Evolutionary conservation across 176 grass and related monocot species (phyloP).

Genomic region (Lolium perenne): DNA sequence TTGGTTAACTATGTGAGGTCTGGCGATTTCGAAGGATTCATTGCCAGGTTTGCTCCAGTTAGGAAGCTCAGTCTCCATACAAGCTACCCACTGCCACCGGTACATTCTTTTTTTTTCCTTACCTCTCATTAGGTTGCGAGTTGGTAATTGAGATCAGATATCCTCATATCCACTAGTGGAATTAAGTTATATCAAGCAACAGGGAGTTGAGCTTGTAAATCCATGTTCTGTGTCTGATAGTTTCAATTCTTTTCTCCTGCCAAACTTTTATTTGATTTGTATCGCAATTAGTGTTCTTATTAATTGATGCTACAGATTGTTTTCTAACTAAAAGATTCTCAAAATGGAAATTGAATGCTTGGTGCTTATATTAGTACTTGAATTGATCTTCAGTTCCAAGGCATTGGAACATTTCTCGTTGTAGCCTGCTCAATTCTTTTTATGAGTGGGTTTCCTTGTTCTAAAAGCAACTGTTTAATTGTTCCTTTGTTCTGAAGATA

Average conservation of each 20-base stretch:
- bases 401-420: neutral
- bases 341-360: neutral
- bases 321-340: neutral
- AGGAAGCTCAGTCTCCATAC: neutral
- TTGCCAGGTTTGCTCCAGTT: conserved; percentile 1
- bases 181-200: neutral
- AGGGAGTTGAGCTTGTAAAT: neutral
- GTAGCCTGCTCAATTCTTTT: neutral
- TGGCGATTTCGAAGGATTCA: neutral
- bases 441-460: neutral
- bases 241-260: neutral
- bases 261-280: neutral
- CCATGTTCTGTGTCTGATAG: neutral
- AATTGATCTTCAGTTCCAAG: neutral
- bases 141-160: neutral
- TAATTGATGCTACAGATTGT: neutral
- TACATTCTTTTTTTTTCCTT: neutral
- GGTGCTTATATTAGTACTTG: too few relatives aligned
- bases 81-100: neutral
- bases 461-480: neutral
- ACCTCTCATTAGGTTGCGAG: neutral
- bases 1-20: neutral
- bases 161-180: neutral
- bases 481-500: neutral
- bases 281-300: neutral